Evolutionary conservation across 495 filamentous ascomycete species (phyloP).

Genomic region (Aspergillus leporis): DNA sequence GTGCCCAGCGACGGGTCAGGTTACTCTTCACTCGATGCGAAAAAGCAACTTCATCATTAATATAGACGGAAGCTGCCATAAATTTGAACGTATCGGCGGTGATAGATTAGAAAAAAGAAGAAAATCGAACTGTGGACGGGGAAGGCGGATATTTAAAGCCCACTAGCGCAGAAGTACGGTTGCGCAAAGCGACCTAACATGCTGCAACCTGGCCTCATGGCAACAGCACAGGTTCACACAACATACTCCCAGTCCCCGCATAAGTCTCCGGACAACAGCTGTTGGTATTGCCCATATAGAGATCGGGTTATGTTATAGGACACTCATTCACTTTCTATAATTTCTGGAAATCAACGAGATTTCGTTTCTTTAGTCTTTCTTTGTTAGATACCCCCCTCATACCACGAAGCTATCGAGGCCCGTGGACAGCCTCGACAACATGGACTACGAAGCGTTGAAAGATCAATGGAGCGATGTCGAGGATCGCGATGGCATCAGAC

Average conservation of each 20-base stretch:
- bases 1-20: constrained; percentile 75
- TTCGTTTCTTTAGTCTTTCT: constrained; percentile 21
- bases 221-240: constrained; percentile 38
- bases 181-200: constrained; percentile 33
- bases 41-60: constrained; percentile 61
- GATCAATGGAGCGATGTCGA: constrained; percentile 98
- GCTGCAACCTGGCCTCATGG: constrained; percentile 54
- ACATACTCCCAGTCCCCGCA: constrained; percentile 31
- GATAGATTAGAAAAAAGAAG: constrained; percentile 42
- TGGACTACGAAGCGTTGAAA: constrained; percentile 83
- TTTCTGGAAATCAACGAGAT: constrained; percentile 18
- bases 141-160: constrained; percentile 34
- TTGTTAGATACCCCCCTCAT: constrained; percentile 24
- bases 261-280: constrained; percentile 26
- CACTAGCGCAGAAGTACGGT: constrained; percentile 35
- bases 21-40: constrained; percentile 66
- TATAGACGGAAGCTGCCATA: constrained; percentile 54
- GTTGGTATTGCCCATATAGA: constrained; percentile 26
- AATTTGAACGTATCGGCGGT: constrained; percentile 51
- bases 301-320: constrained; percentile 38
- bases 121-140: constrained; percentile 15
- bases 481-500: constrained; percentile 92
- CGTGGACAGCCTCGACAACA: constrained; percentile 41
- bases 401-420: constrained; percentile 30
- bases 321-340: constrained; percentile 18